Evolutionary conservation across 768 basidiomycete genomes (phyloP), one percentile per base, ranked within the genome.

Genomic region (Leucocoprinus birnbaumii): DNA sequence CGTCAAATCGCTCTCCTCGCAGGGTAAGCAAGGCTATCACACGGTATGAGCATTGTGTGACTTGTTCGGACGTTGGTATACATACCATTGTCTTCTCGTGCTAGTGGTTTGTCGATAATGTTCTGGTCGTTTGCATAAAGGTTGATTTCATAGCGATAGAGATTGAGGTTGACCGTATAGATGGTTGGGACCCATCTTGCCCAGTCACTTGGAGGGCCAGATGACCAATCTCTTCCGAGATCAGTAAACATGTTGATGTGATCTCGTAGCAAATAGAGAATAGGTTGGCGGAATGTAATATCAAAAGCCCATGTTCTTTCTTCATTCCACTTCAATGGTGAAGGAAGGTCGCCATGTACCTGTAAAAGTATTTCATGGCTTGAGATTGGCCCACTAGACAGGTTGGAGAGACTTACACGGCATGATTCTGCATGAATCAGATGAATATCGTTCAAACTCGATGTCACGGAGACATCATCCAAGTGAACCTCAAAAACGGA

Each of bases 241-340:
- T 98, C 96, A 3, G 86, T 86, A 63, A 98, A 82, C 80, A 98
- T 91, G 63, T 93, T 95, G 71, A 94, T 84, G 64, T 98, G 96
- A 65, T 98, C 96, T 41, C 94, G 84, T 10, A 98, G 76, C 18
- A 97, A 75, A 64, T 84, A 90, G 34, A 96, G 75, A 1, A 80
- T 71, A 1, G 95, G 87, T 49, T 84, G 83, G 7, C 83, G 80
- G 22, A 98, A 72, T 10, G 80, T 82, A 43, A 94, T 67, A n/a
- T 82, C 73, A 65, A 94, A 80, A 0, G 75, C 73, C 96, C 96
- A 98, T 59, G 79, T 82, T 22, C 94, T 83, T 60, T 82, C 76
- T 0, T 73, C 84, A 57, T 94, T 83, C 96, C 96, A 98, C 48
- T 72, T 75, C 8, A 96, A 71, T 1, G 94, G 93, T 0, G 86